Base-by-base conservation (phyloP, 2,329 filamentous ascomycete species). In the Chaetothyriales sp. region DNA sequence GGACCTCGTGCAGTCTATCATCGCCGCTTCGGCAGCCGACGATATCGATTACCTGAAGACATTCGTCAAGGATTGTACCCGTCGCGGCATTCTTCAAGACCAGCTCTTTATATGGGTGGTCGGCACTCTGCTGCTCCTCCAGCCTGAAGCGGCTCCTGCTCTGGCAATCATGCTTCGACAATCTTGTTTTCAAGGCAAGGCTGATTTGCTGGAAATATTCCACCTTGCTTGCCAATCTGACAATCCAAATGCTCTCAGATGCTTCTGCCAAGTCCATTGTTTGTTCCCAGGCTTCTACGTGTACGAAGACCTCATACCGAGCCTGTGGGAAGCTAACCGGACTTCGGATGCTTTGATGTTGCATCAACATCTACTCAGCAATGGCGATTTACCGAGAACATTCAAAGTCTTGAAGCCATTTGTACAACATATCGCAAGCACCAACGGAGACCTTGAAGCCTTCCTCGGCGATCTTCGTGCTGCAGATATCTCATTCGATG, bases 21-120 rank as follows among this genome's bases (percentile, higher is more conserved):
- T 61, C n/a, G 19, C 44, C 50, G n/a, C 18, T 18, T 22, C 44
- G n/a, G 13, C 29, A 43, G n/a, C 19, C 40, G 48, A 48, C 15
- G 57, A 59, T 46, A 40, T 49, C 40, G 51, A 47, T 1, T 59
- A 56, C 33, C 49, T 60, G 33, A 54, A 51, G 46, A 47, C 28
- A 20, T 20, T 60, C 5, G 52, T 54, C 47, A 56, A 54, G 25
- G 46, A 46, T 20, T 47, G 46, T 28, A 25, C 13, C 18, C 19
- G 29, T 47, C 46, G 46, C 4, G 20, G 46, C 19, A 28, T 28
- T 29, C 28, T 25, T 18, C 20, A 22, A 22, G 49, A 50, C 18
- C 47, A 52, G 25, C 60, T 80, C 0, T 77, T 78, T 59, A 58
- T 61, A 15, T 59, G 62, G 9, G 61, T 77, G 55, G 65, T 80